These are phyloP conservation scores for Wickerhamiella infanticola DNA, from an alignment of 1,139 yeast genomes.

Conservation along the genomic window DNA sequence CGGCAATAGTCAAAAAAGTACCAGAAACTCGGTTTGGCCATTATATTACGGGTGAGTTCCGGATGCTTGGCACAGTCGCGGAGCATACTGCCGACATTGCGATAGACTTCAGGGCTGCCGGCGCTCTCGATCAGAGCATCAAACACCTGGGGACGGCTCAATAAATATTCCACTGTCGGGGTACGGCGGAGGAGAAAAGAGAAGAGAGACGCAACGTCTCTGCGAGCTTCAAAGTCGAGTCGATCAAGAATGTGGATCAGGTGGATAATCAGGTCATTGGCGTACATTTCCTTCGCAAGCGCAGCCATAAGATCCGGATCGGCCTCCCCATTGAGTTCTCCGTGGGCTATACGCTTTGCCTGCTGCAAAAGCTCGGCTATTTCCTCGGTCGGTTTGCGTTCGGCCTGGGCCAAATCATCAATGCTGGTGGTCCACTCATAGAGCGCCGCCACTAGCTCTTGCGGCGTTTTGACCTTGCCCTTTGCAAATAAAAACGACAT, in stretches of 20 bases:
- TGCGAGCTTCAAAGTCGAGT: slow-evolving; percentile 79
- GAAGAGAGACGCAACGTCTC: slow-evolving; percentile 63
- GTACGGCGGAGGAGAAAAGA: slow-evolving; percentile 67
- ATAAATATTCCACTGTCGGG: slow-evolving; percentile 77
- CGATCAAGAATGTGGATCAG: slow-evolving; percentile 42
- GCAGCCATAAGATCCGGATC: slow-evolving; percentile 61
- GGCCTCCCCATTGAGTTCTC: slow-evolving; percentile 50
- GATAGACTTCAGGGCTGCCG: slow-evolving; percentile 54
- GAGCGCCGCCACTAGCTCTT: slow-evolving; percentile 61
- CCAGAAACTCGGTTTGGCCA: slow-evolving; percentile 56
- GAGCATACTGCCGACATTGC: slow-evolving; percentile 62
- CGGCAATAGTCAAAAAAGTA: slow-evolving; percentile 65
- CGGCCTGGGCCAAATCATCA: slow-evolving; percentile 35
- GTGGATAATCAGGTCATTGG: slow-evolving; percentile 51
- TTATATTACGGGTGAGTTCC: slow-evolving; percentile 42
- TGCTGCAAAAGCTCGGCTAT: slow-evolving; percentile 53
- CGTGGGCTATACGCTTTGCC: slow-evolving; percentile 52
- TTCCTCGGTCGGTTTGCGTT: slow-evolving; percentile 36
- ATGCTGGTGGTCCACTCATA: slow-evolving; percentile 58
- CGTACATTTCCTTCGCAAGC: slow-evolving; percentile 56
- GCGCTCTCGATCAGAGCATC: slow-evolving; percentile 50
- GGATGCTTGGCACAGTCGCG: slow-evolving; percentile 81
- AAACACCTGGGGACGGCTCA: slow-evolving; percentile 51
- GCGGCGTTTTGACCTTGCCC: slow-evolving; percentile 74
- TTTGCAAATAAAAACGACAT: slow-evolving; percentile 89